Conservation (phyloP, 306 rosid genomes). For the Hippophae tibetana region DNA sequence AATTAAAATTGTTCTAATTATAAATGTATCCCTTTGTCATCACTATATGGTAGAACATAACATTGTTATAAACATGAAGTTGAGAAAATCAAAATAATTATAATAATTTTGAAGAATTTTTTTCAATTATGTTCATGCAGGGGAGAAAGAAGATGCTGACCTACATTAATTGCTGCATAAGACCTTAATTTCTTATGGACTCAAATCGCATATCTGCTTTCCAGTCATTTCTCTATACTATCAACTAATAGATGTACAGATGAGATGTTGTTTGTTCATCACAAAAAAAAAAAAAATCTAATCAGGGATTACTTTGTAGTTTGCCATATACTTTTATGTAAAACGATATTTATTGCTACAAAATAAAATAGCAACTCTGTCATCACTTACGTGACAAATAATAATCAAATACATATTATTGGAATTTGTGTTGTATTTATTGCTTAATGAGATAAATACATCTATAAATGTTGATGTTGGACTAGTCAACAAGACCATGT, state of each 20-base stretch:
- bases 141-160: slow-evolving; percentile 44
- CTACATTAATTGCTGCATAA: slow-evolving; percentile 61
- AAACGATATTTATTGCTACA: too few species aligned
- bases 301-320: slow-evolving; percentile 3
- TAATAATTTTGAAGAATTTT: slow-evolving; percentile 8
- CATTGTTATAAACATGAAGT: neutral
- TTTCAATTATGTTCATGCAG: slow-evolving; percentile 36
- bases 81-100: neutral
- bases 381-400: too few species aligned
- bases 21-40: too few species aligned
- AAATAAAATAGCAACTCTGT: too few species aligned
- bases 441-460: too few species aligned
- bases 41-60: neutral
- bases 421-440: too few species aligned
- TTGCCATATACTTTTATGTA: neutral
- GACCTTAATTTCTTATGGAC: slow-evolving; percentile 36
- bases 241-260: slow-evolving; percentile 25
- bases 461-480: too few species aligned
- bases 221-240: slow-evolving; percentile 18
- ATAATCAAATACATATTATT: too few species aligned
- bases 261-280: slow-evolving; percentile 15
- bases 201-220: slow-evolving; percentile 11
- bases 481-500: too few species aligned
- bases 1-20: too few species aligned
- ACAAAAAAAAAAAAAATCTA: slow-evolving; percentile 14